Base-by-base conservation (phyloP, 192 early-diverging fungal genomes). In the Coemansia sp. region DNA sequence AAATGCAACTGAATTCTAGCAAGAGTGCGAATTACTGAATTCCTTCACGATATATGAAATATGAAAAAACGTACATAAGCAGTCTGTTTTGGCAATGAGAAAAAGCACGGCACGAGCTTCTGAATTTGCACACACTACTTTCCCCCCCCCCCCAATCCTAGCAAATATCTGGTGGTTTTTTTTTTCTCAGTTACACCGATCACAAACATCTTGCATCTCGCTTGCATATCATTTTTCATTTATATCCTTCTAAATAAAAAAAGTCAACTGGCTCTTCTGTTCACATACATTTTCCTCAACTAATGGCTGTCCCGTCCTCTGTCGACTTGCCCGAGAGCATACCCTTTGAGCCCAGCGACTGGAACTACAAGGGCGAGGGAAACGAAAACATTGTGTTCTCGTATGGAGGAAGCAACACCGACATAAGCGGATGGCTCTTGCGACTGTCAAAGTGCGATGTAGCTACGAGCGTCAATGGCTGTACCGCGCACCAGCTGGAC, bases 341-440 rank as follows among this genome's bases (percentile, higher is more conserved):
- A 1, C 41, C 65, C 9, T 48, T 70, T 31, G 15, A 64, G 20
- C 69, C 83, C 1, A 38, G 24, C 22, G 67, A 85, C 9, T 93
- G 92, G 92, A 22, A 46, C 17, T 93, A 91, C 81, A 83, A 84
- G 44, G 86, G 84, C 42, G 92, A 93, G 65, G 92, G 92, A 36
- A 93, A 93, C 75, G 84, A 81, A 27, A 92, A 90, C 72, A 73
- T 91, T 8, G 84, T 89, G 22, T 78, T 93, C 20, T 48, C 85
- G 7, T 89, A 88, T 65, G 62, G 59, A 42, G 88, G 90, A 4
- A 32, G 46, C 19, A 65, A 86, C 40, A 44, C 76, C 3, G 63
- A 63, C 56, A 62, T 70, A 31, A 10, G 55, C 11, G 67, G 74
- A 32, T 69, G 73, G 64, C 61, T 79, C 20, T 64, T 77, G 36